Evolutionary conservation across 2,329 filamentous ascomycete species (phyloP).

Genomic region (Rutstroemia sydowiana): DNA sequence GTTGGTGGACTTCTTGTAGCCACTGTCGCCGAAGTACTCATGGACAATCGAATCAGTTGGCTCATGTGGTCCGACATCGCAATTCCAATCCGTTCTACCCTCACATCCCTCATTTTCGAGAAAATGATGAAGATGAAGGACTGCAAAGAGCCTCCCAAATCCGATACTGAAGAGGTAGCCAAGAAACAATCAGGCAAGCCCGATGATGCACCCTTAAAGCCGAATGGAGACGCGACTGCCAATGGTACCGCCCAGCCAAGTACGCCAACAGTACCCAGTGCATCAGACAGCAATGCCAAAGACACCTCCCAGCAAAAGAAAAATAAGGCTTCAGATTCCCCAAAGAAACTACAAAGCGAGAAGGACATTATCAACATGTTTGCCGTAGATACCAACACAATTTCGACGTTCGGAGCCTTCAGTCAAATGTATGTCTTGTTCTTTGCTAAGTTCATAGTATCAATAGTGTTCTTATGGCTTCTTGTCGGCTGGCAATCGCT

Average conservation of each 20-base stretch:
- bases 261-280: neutral
- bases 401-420: constrained; percentile 56
- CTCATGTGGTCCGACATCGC: constrained; percentile 15
- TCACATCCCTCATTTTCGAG: constrained; percentile 64
- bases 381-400: constrained; percentile 60
- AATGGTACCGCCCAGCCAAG: neutral
- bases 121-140: constrained; percentile 72
- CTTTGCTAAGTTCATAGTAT: constrained; percentile 53
- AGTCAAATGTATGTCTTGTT: constrained; percentile 57
- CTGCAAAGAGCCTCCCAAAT: constrained; percentile 39
- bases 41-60: constrained; percentile 20
- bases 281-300: neutral
- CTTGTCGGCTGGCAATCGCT: constrained; percentile 66
- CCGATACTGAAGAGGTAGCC: constrained; percentile 2
- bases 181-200: neutral
- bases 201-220: neutral
- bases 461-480: constrained; percentile 55
- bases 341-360: constrained; percentile 38
- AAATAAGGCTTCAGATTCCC: neutral
- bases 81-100: constrained; percentile 54
- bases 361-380: constrained; percentile 71
- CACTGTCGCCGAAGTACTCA: constrained; percentile 11
- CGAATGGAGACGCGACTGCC: constrained; percentile 1
- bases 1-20: constrained; percentile 13
- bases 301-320: neutral